Conservation (phyloP, 2,329 filamentous ascomycete genomes). For the Pyrenophora teres region DNA sequence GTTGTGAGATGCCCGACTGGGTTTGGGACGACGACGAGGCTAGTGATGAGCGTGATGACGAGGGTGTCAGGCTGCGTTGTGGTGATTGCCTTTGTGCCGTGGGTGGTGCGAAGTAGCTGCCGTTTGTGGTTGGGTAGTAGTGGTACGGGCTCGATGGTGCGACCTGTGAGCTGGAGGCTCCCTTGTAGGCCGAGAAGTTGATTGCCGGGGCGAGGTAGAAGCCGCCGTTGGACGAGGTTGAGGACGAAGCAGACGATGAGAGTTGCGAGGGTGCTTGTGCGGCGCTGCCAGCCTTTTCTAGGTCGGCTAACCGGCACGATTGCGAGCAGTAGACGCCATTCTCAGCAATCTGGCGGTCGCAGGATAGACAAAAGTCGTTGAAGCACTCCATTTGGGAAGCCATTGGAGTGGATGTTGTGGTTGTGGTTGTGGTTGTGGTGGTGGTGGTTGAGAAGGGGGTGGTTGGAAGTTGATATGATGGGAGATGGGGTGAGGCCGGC, state of each 20-base stretch:
- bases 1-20: conserved; percentile 67
- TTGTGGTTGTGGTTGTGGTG: conserved; percentile 1
- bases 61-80: conserved; percentile 57
- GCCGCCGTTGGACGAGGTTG: conserved; percentile 56
- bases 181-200: conserved; percentile 70
- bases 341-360: conserved; percentile 80
- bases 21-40: conserved; percentile 69
- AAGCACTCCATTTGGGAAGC: conserved; percentile 68
- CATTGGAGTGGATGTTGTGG: conserved; percentile 29
- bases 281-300: conserved; percentile 67
- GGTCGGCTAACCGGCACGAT: conserved; percentile 83
- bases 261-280: conserved; percentile 47
- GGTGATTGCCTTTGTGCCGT: conserved; percentile 34
- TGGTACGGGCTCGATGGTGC: conserved; percentile 53
- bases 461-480: background rate
- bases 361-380: conserved; percentile 90
- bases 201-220: conserved; percentile 76
- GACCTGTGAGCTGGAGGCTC: conserved; percentile 56
- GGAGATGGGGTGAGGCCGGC: background rate
- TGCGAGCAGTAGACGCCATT: conserved; percentile 89
- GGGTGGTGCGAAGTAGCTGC: conserved; percentile 47
- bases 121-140: conserved; percentile 42
- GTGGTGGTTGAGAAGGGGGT: background rate
- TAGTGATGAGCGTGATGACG: conserved; percentile 82
- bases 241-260: conserved; percentile 60